Conservation (phyloP, 2,329 filamentous ascomycete species). For the Ophiostoma himal-ulmi region DNA sequence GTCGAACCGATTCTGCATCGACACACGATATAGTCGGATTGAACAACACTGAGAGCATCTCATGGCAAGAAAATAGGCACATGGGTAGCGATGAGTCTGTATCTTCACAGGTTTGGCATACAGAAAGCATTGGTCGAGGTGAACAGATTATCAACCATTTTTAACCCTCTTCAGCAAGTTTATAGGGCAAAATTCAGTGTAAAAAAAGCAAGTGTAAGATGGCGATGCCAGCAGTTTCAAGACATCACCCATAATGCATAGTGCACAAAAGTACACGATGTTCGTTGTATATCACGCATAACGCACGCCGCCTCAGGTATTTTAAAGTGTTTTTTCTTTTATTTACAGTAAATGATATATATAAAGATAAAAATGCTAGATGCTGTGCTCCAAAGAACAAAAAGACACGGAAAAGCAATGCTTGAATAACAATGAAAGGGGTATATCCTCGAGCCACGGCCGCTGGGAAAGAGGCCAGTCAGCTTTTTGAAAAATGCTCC, state of each 20-base stretch:
- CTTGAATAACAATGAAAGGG: neutral
- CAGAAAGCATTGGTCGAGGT: neutral
- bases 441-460: slow-evolving; percentile 10
- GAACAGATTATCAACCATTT: neutral
- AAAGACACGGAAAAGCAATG: neutral
- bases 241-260: neutral
- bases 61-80: neutral
- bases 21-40: slow-evolving; percentile 7
- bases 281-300: neutral
- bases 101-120: neutral
- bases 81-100: neutral
- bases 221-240: neutral
- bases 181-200: neutral
- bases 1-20: neutral
- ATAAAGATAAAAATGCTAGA: slow-evolving; percentile 5
- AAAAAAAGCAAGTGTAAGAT: neutral
- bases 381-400: slow-evolving; percentile 11
- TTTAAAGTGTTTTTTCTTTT: slow-evolving; percentile 8
- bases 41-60: neutral
- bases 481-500: neutral
- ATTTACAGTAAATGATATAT: neutral
- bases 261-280: neutral
- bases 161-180: neutral
- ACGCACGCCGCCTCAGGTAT: neutral
- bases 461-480: neutral